Evolutionary conservation across 2,329 filamentous ascomycete species (phyloP).

Genomic region (Fusarium sp.): DNA sequence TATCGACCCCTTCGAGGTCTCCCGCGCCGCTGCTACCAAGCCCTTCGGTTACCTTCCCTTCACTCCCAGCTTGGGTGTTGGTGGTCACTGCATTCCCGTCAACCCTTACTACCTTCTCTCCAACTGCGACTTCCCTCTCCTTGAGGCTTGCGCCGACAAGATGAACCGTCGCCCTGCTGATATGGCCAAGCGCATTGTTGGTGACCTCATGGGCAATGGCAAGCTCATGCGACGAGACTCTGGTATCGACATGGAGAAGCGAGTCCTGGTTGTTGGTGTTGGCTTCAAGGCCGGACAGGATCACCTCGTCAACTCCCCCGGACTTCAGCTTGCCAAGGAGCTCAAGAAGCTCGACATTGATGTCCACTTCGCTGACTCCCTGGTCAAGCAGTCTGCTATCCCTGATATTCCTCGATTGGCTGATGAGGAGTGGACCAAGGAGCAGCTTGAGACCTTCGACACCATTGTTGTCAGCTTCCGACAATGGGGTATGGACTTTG

Average conservation of each 20-base stretch:
- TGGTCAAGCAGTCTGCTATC: conserved; percentile 37
- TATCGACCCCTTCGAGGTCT: conserved; percentile 67
- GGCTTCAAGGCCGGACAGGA: conserved; percentile 47
- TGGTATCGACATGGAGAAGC: conserved; percentile 20
- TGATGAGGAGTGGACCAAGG: conserved; percentile 36
- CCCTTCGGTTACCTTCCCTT: conserved; percentile 68
- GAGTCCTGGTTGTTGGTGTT: conserved; percentile 39
- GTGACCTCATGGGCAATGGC: neutral
- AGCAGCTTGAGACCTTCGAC: conserved; percentile 39
- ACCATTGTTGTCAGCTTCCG: conserved; percentile 37
- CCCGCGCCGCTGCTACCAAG: conserved; percentile 63
- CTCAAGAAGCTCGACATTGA: conserved; percentile 34
- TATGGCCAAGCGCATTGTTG: conserved; percentile 27
- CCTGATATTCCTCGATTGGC: conserved; percentile 32
- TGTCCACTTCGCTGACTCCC: conserved; percentile 38
- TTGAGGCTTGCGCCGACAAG: conserved; percentile 59
- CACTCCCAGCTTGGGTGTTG: conserved; percentile 64
- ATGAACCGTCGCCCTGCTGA: conserved; percentile 59
- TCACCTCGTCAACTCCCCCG: conserved; percentile 44
- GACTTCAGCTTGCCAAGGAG: conserved; percentile 30
- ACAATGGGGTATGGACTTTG: conserved; percentile 40
- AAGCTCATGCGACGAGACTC: conserved; percentile 30
- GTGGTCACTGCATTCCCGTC: conserved; percentile 70
- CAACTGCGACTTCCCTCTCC: conserved; percentile 63
- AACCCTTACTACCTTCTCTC: conserved; percentile 68